Conservation (phyloP, 768 basidiomycete genomes). For the Russula dissimulans region DNA sequence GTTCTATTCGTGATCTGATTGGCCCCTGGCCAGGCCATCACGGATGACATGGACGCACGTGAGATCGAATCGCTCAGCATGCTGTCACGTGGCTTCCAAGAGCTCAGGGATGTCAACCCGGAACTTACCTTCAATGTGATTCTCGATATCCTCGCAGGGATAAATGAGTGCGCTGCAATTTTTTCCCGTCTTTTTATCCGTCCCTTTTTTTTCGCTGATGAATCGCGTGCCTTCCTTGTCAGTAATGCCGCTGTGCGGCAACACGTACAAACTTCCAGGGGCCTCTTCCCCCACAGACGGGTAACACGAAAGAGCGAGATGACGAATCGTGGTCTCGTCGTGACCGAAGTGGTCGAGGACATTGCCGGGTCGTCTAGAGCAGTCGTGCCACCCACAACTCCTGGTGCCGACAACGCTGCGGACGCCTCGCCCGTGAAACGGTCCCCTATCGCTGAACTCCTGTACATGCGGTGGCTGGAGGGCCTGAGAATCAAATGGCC, state of each 20-base stretch:
- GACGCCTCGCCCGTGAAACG: slow-evolving; percentile 36
- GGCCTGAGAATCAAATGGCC: slow-evolving; percentile 90
- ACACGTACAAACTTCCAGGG: slow-evolving; percentile 72
- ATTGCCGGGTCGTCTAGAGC: slow-evolving; percentile 1
- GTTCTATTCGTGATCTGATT: neutral
- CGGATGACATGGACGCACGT: slow-evolving; percentile 79
- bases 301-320: slow-evolving; percentile 75
- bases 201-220: neutral
- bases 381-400: slow-evolving; percentile 29
- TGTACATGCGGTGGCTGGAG: slow-evolving; percentile 97
- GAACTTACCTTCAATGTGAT: slow-evolving; percentile 81
- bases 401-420: slow-evolving; percentile 26
- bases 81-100: slow-evolving; percentile 82
- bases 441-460: slow-evolving; percentile 88
- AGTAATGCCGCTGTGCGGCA: slow-evolving; percentile 75
- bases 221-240: neutral
- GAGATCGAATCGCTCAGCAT: slow-evolving; percentile 86
- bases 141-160: slow-evolving; percentile 80
- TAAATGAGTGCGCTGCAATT: slow-evolving; percentile 68
- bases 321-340: slow-evolving; percentile 75
- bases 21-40: slow-evolving; percentile 42
- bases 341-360: slow-evolving; percentile 75
- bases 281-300: slow-evolving; percentile 73
- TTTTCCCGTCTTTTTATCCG: no score
- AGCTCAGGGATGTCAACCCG: slow-evolving; percentile 75